Evolutionary conservation across 371 early-diverging fungal genomes (phyloP).

Genomic region (Circinella minor): DNA sequence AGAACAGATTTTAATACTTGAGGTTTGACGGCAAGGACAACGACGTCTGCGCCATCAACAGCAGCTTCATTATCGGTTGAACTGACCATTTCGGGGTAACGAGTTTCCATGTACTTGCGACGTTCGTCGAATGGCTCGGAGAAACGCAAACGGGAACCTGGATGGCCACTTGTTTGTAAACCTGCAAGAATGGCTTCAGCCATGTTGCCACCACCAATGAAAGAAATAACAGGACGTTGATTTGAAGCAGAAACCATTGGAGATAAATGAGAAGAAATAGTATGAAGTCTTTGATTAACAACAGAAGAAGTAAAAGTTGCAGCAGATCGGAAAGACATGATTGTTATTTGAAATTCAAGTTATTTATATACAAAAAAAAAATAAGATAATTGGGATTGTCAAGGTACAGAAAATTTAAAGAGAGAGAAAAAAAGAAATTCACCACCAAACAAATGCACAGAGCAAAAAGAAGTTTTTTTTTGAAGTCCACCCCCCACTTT

Average conservation of each 20-base stretch:
- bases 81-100: slow-evolving; percentile 58
- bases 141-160: slow-evolving; percentile 69
- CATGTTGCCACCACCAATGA: slow-evolving; percentile 96
- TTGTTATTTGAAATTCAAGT: neutral
- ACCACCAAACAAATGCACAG: too few species aligned
- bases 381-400: neutral
- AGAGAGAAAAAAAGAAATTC: too few species aligned
- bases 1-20: slow-evolving; percentile 81
- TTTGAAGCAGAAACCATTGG: slow-evolving; percentile 5
- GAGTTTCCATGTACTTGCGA: slow-evolving; percentile 64
- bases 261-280: neutral
- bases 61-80: slow-evolving; percentile 49
- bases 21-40: slow-evolving; percentile 92
- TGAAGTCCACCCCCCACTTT: too few species aligned
- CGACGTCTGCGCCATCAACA: slow-evolving; percentile 67
- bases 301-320: slow-evolving; percentile 4
- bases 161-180: slow-evolving; percentile 73
- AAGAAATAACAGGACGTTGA: slow-evolving; percentile 53
- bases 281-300: slow-evolving; percentile 1
- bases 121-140: slow-evolving; percentile 82
- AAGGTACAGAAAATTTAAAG: neutral
- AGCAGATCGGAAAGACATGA: slow-evolving; percentile 9
- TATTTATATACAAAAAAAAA: slow-evolving; percentile 5
- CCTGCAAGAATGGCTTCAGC: slow-evolving; percentile 92
- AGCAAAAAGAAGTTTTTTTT: too few species aligned